phyloP scores from a whole-genome alignment of 2,329 filamentous ascomycete genomes.

The Nothophaeocryptopus gaeumannii region DNA sequence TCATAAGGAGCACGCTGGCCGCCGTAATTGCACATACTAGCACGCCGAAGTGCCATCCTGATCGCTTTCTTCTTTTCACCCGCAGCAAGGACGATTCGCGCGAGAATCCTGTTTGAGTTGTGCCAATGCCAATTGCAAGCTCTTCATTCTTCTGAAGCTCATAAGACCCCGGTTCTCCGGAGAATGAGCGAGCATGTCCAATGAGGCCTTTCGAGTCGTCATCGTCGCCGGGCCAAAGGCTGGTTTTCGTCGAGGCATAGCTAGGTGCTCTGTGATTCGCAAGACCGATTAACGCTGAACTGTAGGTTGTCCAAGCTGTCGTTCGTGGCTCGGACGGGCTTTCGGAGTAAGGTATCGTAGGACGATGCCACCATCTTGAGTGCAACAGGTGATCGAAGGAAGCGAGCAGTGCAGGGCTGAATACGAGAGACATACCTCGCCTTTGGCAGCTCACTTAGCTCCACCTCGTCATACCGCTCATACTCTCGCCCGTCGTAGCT shows the following conservation, averaged over 20 bases:
- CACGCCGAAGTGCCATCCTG: conserved; percentile 14
- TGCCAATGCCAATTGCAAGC: too few relatives aligned
- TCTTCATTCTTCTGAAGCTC: background rate
- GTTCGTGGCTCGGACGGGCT: too few relatives aligned
- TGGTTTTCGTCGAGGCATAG: background rate
- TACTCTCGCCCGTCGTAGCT: conserved; percentile 3
- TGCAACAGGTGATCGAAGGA: too few relatives aligned
- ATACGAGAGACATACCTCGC: background rate
- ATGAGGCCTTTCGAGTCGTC: conserved; percentile 2
- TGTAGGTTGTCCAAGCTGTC: too few relatives aligned
- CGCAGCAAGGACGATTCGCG: background rate
- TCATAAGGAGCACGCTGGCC: conserved; percentile 4
- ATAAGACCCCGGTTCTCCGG: background rate
- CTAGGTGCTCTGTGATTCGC: background rate
- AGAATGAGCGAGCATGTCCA: background rate
- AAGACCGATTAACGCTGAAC: background rate
- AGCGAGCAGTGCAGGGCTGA: too few relatives aligned
- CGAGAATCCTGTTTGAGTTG: background rate
- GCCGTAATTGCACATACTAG: conserved; percentile 3
- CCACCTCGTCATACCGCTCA: background rate
- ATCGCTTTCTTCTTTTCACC: conserved; percentile 1
- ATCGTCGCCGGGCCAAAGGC: conserved; percentile 3
- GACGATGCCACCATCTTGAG: too few relatives aligned
- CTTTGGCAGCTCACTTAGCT: background rate
- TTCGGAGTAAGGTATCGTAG: too few relatives aligned